phyloP scores from a whole-genome alignment of 345 rosid genomes.

The Citrus unshiu region DNA sequence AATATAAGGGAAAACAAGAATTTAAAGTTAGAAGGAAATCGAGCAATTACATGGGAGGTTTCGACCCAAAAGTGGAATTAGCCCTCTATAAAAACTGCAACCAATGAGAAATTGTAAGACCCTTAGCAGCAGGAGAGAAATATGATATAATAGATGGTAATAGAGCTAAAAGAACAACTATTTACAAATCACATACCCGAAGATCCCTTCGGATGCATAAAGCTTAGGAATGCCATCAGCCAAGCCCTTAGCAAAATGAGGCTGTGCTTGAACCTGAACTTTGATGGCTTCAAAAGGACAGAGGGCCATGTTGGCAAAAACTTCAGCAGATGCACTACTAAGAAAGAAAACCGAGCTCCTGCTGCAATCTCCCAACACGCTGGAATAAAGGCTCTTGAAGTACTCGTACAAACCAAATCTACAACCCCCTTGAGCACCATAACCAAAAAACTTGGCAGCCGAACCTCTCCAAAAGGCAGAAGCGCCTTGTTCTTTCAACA shows the following conservation, averaged over 20 bases:
- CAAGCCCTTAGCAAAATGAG: conserved; percentile 55
- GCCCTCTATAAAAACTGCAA: conserved; percentile 49
- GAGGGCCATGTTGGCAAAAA: conserved; percentile 51
- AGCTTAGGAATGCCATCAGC: conserved; percentile 54
- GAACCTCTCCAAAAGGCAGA: conserved; percentile 62
- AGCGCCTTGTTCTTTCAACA: conserved; percentile 51
- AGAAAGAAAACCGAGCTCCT: conserved; percentile 50
- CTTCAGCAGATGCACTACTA: conserved; percentile 68
- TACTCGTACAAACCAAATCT: conserved; percentile 56
- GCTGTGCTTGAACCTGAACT: conserved; percentile 57
- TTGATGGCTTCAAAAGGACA: conserved; percentile 70
- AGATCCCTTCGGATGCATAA: conserved; percentile 49
- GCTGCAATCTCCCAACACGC: conserved; percentile 34
- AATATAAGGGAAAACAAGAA: background rate
- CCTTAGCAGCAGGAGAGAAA: background rate
- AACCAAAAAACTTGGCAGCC: conserved; percentile 57
- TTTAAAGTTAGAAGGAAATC: conserved; percentile 1
- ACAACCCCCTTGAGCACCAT: conserved; percentile 66
- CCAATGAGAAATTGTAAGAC: conserved; percentile 9
- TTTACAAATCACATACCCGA: conserved; percentile 31
- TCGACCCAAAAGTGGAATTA: conserved; percentile 44
- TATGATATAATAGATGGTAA: background rate
- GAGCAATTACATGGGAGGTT: conserved; percentile 46
- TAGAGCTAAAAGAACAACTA: background rate
- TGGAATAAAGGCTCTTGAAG: conserved; percentile 52